phyloP scores from a whole-genome alignment of 352 stramenopile species.

The Thalassiosira mediterranea region DNA sequence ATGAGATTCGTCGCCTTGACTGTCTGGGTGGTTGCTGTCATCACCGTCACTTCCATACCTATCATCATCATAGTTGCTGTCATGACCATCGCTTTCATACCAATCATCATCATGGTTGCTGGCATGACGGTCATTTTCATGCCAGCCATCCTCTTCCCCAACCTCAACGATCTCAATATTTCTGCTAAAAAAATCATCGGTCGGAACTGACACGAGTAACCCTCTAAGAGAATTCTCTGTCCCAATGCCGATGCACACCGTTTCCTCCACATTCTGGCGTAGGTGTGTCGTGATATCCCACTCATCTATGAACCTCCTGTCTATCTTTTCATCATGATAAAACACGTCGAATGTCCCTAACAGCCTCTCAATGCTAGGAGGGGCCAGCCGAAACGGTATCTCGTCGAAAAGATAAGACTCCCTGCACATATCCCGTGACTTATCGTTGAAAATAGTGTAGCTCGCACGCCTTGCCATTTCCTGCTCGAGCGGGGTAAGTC shows the following conservation, averaged over 20 bases:
- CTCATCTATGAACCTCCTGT: conserved; percentile 9
- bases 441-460: conserved; percentile 23
- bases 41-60: background rate
- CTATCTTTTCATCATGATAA: conserved; percentile 14
- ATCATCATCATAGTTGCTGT: background rate
- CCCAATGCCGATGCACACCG: too few relatives aligned
- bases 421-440: background rate
- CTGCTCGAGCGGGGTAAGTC: conserved; percentile 1
- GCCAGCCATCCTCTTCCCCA: background rate
- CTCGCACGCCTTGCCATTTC: background rate
- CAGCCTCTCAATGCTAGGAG: background rate
- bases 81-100: background rate
- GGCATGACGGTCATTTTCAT: background rate
- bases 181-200: background rate
- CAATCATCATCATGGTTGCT: background rate
- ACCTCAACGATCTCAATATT: background rate
- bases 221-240: background rate
- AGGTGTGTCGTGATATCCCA: conserved; percentile 10
- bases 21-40: background rate
- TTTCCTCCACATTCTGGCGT: background rate
- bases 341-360: background rate
- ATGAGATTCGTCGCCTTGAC: background rate
- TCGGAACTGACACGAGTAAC: background rate
- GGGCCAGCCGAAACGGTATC: conserved; percentile 7
- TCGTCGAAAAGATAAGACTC: conserved; percentile 16